Percentiles rank a stretch among this genome's conserved stretches.
Evolutionary conservation across 805 yeast species (phyloP).

Genomic region (Teunomyces lycoperdinae): DNA sequence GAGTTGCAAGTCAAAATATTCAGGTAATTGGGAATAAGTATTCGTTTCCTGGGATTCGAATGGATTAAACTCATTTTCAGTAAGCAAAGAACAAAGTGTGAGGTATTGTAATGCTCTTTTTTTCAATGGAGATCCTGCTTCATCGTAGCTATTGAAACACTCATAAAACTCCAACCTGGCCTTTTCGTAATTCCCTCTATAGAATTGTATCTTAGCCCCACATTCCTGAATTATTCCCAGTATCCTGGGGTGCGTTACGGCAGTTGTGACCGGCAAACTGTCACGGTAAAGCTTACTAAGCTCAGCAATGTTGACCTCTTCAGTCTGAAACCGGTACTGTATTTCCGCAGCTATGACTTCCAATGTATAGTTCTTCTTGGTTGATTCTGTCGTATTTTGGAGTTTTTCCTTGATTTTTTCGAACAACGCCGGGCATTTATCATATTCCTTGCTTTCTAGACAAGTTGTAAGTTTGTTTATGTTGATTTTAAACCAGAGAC

Average conservation of each 20-base stretch:
- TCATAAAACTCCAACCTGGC: slow-evolving; percentile 64
- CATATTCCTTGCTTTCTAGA: slow-evolving; percentile 26
- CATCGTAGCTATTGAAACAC: slow-evolving; percentile 43
- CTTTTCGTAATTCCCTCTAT: slow-evolving; percentile 53
- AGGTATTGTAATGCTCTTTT: slow-evolving; percentile 57
- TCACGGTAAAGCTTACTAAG: slow-evolving; percentile 50
- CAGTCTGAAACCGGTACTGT: slow-evolving; percentile 42
- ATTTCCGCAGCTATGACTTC: slow-evolving; percentile 71
- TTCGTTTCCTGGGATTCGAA: slow-evolving; percentile 72
- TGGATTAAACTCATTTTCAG: slow-evolving; percentile 66
- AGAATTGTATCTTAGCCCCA: slow-evolving; percentile 67
- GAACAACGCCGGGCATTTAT: slow-evolving; percentile 34
- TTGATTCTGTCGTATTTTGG: slow-evolving; percentile 40
- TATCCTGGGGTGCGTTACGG: slow-evolving; percentile 73
- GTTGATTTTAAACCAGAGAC: slow-evolving; percentile 43
- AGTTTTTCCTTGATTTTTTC: slow-evolving; percentile 36
- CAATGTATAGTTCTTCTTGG: slow-evolving; percentile 46
- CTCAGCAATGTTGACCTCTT: slow-evolving; percentile 27
- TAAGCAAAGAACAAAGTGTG: slow-evolving; percentile 57
- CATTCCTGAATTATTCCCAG: slow-evolving; percentile 75
- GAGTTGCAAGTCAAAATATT: slow-evolving; percentile 24
- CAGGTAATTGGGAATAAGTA: slow-evolving; percentile 41
- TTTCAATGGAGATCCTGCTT: slow-evolving; percentile 46
- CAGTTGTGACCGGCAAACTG: slow-evolving; percentile 44
- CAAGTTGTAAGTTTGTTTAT: slow-evolving; percentile 42